Percentiles rank a stretch among this genome's conserved stretches.
Conservation (phyloP, 2,329 filamentous ascomycete genomes). For the Epichloe gansuensis region DNA sequence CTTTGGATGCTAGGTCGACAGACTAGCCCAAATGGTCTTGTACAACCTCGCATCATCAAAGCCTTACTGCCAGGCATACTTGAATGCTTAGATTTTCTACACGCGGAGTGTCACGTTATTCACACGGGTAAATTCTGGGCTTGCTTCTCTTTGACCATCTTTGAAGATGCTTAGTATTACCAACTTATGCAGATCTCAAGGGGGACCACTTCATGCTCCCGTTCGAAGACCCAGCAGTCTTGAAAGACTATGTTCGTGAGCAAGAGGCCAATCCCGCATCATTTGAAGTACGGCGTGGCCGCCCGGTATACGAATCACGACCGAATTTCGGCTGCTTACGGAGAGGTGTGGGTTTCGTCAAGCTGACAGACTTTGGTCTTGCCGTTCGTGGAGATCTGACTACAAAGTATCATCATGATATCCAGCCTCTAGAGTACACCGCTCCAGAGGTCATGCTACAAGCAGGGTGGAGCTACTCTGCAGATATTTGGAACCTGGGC, state of each 20-base stretch:
- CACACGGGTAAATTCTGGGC: no score
- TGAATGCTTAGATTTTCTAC: slow-evolving; percentile 15
- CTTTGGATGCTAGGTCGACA: slow-evolving; percentile 16
- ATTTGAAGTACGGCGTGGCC: slow-evolving; percentile 11
- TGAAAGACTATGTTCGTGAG: slow-evolving; percentile 12
- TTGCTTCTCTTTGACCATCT: no score
- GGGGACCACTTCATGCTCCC: slow-evolving; percentile 15
- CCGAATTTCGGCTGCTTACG: slow-evolving; percentile 13
- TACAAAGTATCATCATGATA: slow-evolving; percentile 12
- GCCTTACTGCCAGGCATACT: slow-evolving; percentile 22
- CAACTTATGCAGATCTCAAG: slow-evolving; percentile 10
- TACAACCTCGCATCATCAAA: slow-evolving; percentile 13
- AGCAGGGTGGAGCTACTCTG: slow-evolving; percentile 18
- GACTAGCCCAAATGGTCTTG: slow-evolving; percentile 8
- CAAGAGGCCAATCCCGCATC: slow-evolving; percentile 14
- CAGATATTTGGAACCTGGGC: slow-evolving; percentile 19
- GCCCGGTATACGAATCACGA: slow-evolving; percentile 13
- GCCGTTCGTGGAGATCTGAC: slow-evolving; percentile 13
- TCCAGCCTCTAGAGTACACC: slow-evolving; percentile 18
- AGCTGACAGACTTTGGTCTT: slow-evolving; percentile 17
- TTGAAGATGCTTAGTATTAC: slow-evolving; percentile 18
- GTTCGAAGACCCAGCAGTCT: slow-evolving; percentile 12
- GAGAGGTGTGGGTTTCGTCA: slow-evolving; percentile 13
- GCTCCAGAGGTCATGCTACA: slow-evolving; percentile 19
- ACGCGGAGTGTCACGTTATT: no score